Conservation (phyloP, 179 eudicot species). For the Carnegiea gigantea region DNA sequence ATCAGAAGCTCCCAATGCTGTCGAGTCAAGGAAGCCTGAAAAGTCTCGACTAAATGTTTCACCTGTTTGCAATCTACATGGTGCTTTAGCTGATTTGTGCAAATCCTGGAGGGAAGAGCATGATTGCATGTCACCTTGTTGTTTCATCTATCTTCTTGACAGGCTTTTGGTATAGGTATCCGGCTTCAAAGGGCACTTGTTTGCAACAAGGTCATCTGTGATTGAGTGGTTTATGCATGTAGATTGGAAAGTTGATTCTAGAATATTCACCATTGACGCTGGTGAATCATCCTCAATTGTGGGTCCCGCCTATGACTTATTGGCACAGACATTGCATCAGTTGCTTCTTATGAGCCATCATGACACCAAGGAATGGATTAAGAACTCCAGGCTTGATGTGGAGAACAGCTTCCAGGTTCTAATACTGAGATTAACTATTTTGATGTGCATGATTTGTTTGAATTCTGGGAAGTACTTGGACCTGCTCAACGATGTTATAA, state of each 20-base stretch:
- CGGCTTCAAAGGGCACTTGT: too few relatives aligned
- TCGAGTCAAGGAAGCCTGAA: too few relatives aligned
- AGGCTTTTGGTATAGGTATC: too few relatives aligned
- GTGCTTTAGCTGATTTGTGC: too few relatives aligned
- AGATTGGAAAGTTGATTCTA: too few relatives aligned
- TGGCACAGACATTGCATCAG: constrained; percentile 19
- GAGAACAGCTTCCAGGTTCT: constrained; percentile 29
- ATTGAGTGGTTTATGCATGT: too few relatives aligned
- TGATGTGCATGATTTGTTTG: constrained; percentile 37
- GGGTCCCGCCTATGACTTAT: not conserved
- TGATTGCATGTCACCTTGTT: too few relatives aligned
- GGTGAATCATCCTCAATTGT: too few relatives aligned
- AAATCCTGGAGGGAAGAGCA: too few relatives aligned
- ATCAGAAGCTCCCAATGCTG: not conserved
- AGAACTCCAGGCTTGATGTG: constrained; percentile 16
- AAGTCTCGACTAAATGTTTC: not conserved
- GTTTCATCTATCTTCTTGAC: too few relatives aligned
- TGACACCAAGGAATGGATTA: constrained; percentile 13
- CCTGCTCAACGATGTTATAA: constrained; percentile 23
- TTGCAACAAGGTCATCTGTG: too few relatives aligned
- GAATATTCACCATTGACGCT: too few relatives aligned
- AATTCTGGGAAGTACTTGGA: constrained; percentile 25
- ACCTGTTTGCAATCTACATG: constrained; percentile 14
- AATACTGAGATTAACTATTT: constrained; percentile 35
- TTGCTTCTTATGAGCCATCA: constrained; percentile 19